Percentiles rank a stretch among this genome's conserved stretches.
Evolutionary conservation across 257 asterid genomes (phyloP).

Genomic region (Henckelia pumila): DNA sequence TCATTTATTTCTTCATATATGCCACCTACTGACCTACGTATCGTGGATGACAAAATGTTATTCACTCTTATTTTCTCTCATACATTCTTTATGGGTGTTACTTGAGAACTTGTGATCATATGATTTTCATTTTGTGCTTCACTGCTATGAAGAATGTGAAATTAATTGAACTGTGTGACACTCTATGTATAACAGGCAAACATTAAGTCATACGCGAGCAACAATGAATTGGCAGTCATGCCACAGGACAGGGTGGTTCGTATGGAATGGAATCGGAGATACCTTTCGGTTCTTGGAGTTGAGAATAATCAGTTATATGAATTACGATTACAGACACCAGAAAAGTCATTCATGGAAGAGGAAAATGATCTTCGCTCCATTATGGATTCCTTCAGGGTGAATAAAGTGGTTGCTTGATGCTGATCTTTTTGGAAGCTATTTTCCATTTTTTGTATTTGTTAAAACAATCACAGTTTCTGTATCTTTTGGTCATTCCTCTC

Average conservation of each 20-base stretch:
- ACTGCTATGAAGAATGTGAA: background rate
- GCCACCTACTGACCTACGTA: background rate
- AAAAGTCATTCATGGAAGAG: conserved; percentile 63
- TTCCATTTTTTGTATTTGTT: no score
- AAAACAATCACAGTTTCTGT: background rate
- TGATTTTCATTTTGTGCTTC: background rate
- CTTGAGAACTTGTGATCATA: background rate
- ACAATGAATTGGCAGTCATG: conserved; percentile 93
- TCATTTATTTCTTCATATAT: background rate
- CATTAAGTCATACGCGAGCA: conserved; percentile 90
- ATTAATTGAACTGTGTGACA: background rate
- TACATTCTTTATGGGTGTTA: background rate
- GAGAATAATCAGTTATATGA: conserved; percentile 79
- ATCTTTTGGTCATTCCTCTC: background rate
- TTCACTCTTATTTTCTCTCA: background rate
- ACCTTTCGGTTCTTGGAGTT: conserved; percentile 92
- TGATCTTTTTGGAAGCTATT: background rate
- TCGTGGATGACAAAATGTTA: background rate
- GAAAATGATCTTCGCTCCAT: conserved; percentile 69
- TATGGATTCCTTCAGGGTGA: conserved; percentile 85
- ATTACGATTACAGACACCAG: conserved; percentile 79
- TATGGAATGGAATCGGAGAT: conserved; percentile 84
- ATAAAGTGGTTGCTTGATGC: conserved; percentile 46
- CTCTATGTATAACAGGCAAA: conserved; percentile 51
- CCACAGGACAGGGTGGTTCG: conserved; percentile 76